Evolutionary conservation across 768 basidiomycete species (phyloP), one percentile per base, ranked within the genome.

Genomic region (Cyclocybe aegerita): DNA sequence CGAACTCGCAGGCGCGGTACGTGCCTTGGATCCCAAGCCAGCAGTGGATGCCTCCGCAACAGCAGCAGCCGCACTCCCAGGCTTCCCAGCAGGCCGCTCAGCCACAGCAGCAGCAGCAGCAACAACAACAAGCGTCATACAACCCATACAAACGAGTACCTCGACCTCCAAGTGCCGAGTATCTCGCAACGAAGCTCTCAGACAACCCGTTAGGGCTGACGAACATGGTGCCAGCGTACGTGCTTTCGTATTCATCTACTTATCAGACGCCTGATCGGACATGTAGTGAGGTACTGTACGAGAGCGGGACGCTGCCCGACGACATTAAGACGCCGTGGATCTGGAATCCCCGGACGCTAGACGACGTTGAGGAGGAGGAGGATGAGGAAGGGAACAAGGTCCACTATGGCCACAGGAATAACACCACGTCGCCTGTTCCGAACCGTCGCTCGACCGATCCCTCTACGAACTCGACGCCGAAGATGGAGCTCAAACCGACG

Each of bases 71-170:
- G 43, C 62, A 60, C 49, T 60, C 50, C 50, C 62, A 53, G 49
- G 44, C 55, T 15, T 49, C 48, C 9, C 60, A 43, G 30, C 44
- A 30, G 7, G 54, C 42, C 10, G 53, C 41, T 7, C 59, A 60
- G 54, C 59, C 56, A 43, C 60, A 49, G 52, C 15, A 50, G 9
- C 46, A 47, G 42, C 60, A 49, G 52, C 15, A 50, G 9, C 46
- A 47, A 4, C 62, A 54, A 14, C 54, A 48, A 1, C 56, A 55
- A 8, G 57, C 60, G 2, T 55, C 57, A 4, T 73, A 65, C 54
- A 84, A 87, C 49, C 88, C 88, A 0, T 82, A 81, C 71, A 88
- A 88, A 61, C 81, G 83, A 14, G 59, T 72, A 9, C 76, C 81
- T n/a, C 80, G 75, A 38, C 76, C 77, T 0, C 80, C 85, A 4